Evolutionary conservation across 164 flowering plant genomes (phyloP), one percentile per base, ranked within the genome.

Genomic region (Chimonanthus salicifolius): DNA sequence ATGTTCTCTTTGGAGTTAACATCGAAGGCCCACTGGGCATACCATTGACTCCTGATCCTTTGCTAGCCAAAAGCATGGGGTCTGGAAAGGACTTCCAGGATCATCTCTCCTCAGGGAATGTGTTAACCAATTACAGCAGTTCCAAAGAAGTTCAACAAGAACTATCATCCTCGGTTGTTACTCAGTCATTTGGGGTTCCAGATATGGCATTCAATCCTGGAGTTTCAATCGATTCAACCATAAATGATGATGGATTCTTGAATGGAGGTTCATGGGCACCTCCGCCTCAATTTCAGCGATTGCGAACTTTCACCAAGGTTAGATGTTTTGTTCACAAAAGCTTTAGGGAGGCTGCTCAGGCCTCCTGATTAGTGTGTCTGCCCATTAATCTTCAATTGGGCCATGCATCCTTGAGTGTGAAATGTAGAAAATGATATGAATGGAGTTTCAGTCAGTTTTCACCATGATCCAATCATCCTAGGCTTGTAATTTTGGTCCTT

Each of bases 221-320:
- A 69, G 78, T 70, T 49, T 87, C 96, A 10, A 87, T 91, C 54
- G 99, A 93, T 76, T 88, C 98, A 47, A 76, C 89, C 33, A 80
- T 93, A 7, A 88, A 85, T 76, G 94, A 92, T 69, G 79, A 82
- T 71, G 80, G 88, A 74, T 88, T 93, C 75, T 49, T 88, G 83
- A 83, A 79, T 74, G 80, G 83, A 69, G 87, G 88, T 21, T 72
- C 87, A 62, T 90, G 94, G 97, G 88, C 84, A 10, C 87, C 89
- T 18, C 77, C 89, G 60, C 83, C 83, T 33, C 99, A 88, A 68
- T 80, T 85, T 78, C 99, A 88, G 76, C 80, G 91, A 69, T 74
- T 88, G 88, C 80, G 98, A 45, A 89, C 98, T 44, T 94, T 85
- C 76, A 94, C 97, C 60, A 94, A 94, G 98, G 97, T 92, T 74